Percentiles rank a stretch among this genome's conserved stretches.
phyloP scores from a whole-genome alignment of 805 yeast species.

The Sugiyamaella smithiae region DNA sequence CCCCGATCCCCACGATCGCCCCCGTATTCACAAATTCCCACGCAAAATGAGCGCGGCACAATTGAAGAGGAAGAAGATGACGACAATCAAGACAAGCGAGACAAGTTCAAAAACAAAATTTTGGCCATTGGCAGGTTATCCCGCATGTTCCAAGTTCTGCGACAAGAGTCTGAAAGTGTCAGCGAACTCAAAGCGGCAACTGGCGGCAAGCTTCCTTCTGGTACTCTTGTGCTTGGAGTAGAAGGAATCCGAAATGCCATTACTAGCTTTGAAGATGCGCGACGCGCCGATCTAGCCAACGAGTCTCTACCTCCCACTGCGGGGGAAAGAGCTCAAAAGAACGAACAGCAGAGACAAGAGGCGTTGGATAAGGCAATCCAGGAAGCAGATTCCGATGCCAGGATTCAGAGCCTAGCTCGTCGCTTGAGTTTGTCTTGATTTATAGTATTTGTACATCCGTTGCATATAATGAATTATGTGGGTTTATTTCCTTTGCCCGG shows the following conservation, averaged over 20 bases:
- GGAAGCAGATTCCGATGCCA: constrained; percentile 29
- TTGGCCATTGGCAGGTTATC: constrained; percentile 95
- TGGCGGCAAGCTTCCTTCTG: constrained; percentile 81
- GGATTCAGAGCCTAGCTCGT: constrained; percentile 28
- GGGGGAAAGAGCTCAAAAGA: constrained; percentile 50
- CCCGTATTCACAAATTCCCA: background rate
- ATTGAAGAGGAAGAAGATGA: constrained; percentile 17
- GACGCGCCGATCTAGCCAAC: constrained; percentile 71
- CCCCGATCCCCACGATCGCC: constrained; percentile 11
- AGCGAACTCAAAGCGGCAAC: constrained; percentile 69
- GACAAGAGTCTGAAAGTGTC: constrained; percentile 86
- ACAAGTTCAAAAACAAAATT: constrained; percentile 78
- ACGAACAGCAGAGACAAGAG: constrained; percentile 44
- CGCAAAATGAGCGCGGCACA: background rate
- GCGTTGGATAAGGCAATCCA: constrained; percentile 27
- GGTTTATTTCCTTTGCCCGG: background rate
- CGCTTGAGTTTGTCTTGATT: constrained; percentile 24
- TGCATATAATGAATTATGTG: background rate
- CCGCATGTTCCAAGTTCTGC: constrained; percentile 81
- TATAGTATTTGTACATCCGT: background rate
- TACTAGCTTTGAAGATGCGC: constrained; percentile 76
- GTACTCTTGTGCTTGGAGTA: constrained; percentile 76
- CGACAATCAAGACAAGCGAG: constrained; percentile 25
- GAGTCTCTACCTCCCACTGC: constrained; percentile 85
- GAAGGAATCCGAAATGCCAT: constrained; percentile 73